Conservation (phyloP, 2,329 filamentous ascomycete species). For the Lithohypha guttulata region DNA sequence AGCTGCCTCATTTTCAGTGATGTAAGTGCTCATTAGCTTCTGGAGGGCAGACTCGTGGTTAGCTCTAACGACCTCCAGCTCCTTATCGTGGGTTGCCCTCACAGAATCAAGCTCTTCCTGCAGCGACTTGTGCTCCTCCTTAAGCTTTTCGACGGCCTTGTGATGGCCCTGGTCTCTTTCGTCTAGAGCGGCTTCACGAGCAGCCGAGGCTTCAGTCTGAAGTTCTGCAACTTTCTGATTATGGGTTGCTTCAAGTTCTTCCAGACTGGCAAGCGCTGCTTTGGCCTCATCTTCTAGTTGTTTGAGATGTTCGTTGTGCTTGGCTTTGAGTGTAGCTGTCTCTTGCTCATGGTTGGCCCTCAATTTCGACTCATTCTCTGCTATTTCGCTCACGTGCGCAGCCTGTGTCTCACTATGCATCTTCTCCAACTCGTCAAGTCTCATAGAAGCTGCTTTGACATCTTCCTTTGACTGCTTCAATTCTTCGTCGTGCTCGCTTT, state of each 20-base stretch:
- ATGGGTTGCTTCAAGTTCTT: slow-evolving; percentile 7
- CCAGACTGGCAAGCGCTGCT: neutral
- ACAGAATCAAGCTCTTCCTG: slow-evolving; percentile 6
- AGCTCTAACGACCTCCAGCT: slow-evolving; percentile 8
- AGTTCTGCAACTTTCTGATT: slow-evolving; percentile 2
- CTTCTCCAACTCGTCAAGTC: slow-evolving; percentile 4
- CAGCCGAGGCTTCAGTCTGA: slow-evolving; percentile 1
- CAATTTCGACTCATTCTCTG: slow-evolving; percentile 25
- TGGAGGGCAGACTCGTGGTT: slow-evolving; percentile 27
- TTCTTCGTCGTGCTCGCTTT: slow-evolving; percentile 11
- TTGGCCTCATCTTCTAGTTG: slow-evolving; percentile 5
- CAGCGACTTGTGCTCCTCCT: neutral
- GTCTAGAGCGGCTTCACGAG: neutral
- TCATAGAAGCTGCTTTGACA: neutral
- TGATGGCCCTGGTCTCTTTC: neutral
- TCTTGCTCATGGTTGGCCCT: slow-evolving; percentile 11
- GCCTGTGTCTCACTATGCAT: slow-evolving; percentile 18
- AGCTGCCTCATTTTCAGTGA: slow-evolving; percentile 12
- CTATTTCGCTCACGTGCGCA: slow-evolving; percentile 24
- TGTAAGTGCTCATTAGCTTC: slow-evolving; percentile 13
- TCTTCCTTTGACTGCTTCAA: slow-evolving; percentile 8
- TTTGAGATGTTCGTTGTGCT: slow-evolving; percentile 11
- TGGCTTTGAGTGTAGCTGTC: slow-evolving; percentile 10
- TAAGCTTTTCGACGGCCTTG: neutral
- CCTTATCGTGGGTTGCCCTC: slow-evolving; percentile 5